Conservation (phyloP, 2,329 filamentous ascomycete species). For the Diaporthe citri region DNA sequence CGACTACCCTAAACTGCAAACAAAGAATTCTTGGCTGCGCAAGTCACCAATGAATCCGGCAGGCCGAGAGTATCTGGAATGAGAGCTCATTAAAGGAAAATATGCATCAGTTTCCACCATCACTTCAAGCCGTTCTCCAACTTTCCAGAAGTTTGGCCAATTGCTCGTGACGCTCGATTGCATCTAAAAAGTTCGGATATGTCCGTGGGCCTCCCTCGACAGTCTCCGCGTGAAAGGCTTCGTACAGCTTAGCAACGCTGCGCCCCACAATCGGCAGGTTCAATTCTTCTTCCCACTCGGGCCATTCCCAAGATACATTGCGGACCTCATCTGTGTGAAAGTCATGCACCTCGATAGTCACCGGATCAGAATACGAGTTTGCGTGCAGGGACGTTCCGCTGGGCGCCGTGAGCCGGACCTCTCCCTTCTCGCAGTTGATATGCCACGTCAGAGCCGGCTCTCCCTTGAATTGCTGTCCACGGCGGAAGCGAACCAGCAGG, state of each 20-base stretch:
- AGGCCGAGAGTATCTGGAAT: background rate
- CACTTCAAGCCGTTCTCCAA: slow-evolving; percentile 11
- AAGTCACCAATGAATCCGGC: slow-evolving; percentile 5
- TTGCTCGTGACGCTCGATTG: slow-evolving; percentile 35
- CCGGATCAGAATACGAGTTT: slow-evolving; percentile 51
- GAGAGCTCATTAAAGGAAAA: background rate
- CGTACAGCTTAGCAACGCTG: slow-evolving; percentile 68
- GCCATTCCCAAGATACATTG: slow-evolving; percentile 58
- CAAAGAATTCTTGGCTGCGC: background rate
- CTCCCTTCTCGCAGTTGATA: slow-evolving; percentile 61
- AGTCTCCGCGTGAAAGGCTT: slow-evolving; percentile 55
- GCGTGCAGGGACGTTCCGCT: slow-evolving; percentile 49
- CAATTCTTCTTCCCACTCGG: slow-evolving; percentile 58
- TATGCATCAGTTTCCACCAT: background rate
- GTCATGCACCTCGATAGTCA: slow-evolving; percentile 65
- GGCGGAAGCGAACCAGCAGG: slow-evolving; percentile 55
- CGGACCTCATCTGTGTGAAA: slow-evolving; percentile 59
- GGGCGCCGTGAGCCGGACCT: slow-evolving; percentile 53
- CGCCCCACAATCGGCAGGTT: slow-evolving; percentile 56
- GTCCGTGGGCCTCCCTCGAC: slow-evolving; percentile 9
- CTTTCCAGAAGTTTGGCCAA: slow-evolving; percentile 20
- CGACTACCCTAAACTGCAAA: background rate
- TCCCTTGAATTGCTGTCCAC: slow-evolving; percentile 59
- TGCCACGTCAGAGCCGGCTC: slow-evolving; percentile 59
- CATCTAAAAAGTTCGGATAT: slow-evolving; percentile 33